Evolutionary conservation across 495 filamentous ascomycete species (phyloP), one percentile per base, ranked within the genome.

Genomic region (Parmelia sp.): DNA sequence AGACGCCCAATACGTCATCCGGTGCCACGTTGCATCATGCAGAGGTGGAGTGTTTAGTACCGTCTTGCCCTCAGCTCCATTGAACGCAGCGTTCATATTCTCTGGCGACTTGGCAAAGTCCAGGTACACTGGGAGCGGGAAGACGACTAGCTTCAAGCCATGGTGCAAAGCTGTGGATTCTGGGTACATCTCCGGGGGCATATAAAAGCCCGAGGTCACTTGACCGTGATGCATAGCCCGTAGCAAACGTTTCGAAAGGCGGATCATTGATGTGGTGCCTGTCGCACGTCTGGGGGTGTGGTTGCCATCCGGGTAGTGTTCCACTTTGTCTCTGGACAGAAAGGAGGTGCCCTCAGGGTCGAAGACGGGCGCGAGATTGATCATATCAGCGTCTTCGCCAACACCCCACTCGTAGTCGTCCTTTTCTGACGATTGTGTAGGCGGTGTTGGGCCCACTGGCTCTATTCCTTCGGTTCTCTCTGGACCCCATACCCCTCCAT

Each of bases 381-480:
- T 89, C 64, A 88, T 75, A 70, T 92, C 89, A 27, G 89, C 89
- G 59, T 89, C 86, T 74, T 91, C 88, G 58, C 82, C 86, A 21
- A 89, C 83, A 31, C 89, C 89, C 88, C 88, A 91, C 59, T 78
- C 68, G 71, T 86, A 90, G 42, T 83, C 70, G 71, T 91, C 89
- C 5, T 84, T 68, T 27, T 81, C 77, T 5, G 85, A 77, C 0
- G 75, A 67, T 17, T 68, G 58, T 0, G 83, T 79, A 27, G 86
- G 87, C 0, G 84, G 81, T 12, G 76, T 72, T 8, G 84, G 86
- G 29, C 88, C 88, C 31, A 84, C 66, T 0, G 87, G 85, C 27
- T 74, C 76, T 59, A 89, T 80, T 25, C 79, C 77, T 1, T 78
- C 70, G 1, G 80, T 65, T 5, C 78, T 72, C 1, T 79, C 80